Evolutionary conservation across 2,329 filamentous ascomycete species (phyloP), one percentile per base, ranked within the genome.

Genomic region (Chalara sp.): DNA sequence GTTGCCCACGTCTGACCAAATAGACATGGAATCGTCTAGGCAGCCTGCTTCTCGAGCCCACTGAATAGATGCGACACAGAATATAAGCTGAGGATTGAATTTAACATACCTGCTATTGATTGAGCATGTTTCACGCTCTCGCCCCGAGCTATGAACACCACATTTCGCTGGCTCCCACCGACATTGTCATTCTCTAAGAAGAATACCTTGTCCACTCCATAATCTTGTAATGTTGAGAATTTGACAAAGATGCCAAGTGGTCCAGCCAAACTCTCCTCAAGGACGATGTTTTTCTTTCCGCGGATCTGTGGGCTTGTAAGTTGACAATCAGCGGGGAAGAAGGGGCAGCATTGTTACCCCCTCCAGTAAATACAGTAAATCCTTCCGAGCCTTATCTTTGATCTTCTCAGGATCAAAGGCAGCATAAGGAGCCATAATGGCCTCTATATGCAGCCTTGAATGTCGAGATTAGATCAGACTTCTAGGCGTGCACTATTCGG

Each of bases 121-220:
- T 89, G 84, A 49, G 91, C 86, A 65, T 93, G 86, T 58, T 81
- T 86, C 51, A 87, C 85, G 67, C 89, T 92, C 71, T 97, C 93
- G 56, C 90, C 92, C 63, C 91, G 81, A 13, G 90, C 87, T 60
- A 99, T 81, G 72, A 97, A 99, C 59, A 99, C 81, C 56, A 99
- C 83, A 76, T 96, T 99, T 65, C 88, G 84, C 72, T 97, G 93
- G 64, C 86, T 95, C 13, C 89, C 87, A 70, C 97, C 92, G 68
- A 90, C 85, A 70, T 99, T 97, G 65, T 86, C 82, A 70, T 96
- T 97, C 70, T 99, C 93, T 44, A 99, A 76, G 65, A 96, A 86
- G 75, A 97, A 99, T 59, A 96, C 89, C 69, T 95, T 95, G 70
- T 97, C 91, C 60, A 99, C 91, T 32, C 95, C 95, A 72, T 97